Evolutionary conservation across 2,329 filamentous ascomycete genomes (phyloP), one percentile per base, ranked within the genome.

Genomic region (Rhinocladiella mackenziei): DNA sequence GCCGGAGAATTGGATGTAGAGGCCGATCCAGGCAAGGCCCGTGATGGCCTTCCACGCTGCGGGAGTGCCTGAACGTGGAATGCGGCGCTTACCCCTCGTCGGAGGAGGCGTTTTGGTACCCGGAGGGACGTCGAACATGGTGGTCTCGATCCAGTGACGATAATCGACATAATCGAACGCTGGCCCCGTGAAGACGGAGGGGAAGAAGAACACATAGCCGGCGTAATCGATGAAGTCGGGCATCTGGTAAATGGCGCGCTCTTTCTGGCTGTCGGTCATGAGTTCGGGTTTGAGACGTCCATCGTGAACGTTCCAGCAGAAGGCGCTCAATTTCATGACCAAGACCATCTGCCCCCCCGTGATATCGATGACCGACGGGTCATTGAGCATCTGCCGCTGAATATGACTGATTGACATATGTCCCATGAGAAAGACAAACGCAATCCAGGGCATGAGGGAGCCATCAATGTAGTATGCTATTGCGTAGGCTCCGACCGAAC

Each of bases 281-380:
- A 89, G 80, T 31, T 83, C 76, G 13, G 84, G 80, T 2, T 87
- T 81, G 14, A 94, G 74, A 46, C 83, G 81, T 14, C 92, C 94
- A 64, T 98, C 92, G 59, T 92, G 89, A 6, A 97, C 83, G 62
- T 97, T 97, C 92, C 92, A 98, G 70, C 88, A 94, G 62, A 98
- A 98, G 4, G 91, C 86, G 15, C 83, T 88, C 25, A 98, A 79
- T 67, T 98, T 98, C 88, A 98, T 98, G 52, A 97, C 83, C 57
- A 97, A 70, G 23, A 98, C 92, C 92, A 98, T 98, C 66, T 98
- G 92, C 1, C 91, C 89, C 49, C 77, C 89, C 0, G 91, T 96
- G 56, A 98, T 89, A 63, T 98, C 92, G 47, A 95, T 74, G 1
- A 70, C 67, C 28, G 77, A 74, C 0, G 86, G 78, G 50, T 80